A percentile compares a stretch with the other conserved stretches of the same genome.
Conservation (phyloP, 805 yeast genomes). For the Lipomyces japonicus region DNA sequence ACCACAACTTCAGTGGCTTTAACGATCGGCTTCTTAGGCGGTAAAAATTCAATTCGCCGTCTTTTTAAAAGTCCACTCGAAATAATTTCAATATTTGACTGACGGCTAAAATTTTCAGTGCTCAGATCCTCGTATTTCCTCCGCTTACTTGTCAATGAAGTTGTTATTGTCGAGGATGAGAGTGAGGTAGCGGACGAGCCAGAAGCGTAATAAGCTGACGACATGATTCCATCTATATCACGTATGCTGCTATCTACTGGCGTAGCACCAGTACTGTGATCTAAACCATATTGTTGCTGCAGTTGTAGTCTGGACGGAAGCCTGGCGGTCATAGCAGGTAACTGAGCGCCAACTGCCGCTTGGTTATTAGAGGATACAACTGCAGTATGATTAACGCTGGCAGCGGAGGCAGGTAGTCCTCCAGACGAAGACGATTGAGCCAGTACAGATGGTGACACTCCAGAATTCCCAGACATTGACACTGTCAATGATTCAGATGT, state of each 20-base stretch:
- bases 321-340: no score
- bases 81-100: neutral
- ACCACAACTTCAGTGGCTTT: constrained; percentile 36
- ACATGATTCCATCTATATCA: neutral
- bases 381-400: constrained; percentile 11
- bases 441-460: constrained; percentile 5
- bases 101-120: neutral
- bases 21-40: constrained; percentile 27
- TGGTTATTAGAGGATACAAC: no score
- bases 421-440: constrained; percentile 16
- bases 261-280: no score
- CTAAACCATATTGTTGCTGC: no score
- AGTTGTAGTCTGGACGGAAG: no score
- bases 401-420: constrained; percentile 10
- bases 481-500: constrained; percentile 4
- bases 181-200: neutral
- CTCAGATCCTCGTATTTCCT: constrained; percentile 11
- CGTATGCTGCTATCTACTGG: constrained; percentile 1
- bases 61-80: neutral
- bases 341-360: no score
- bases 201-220: neutral
- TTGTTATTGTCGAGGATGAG: neutral
- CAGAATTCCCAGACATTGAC: constrained; percentile 6
- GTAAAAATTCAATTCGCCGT: constrained; percentile 10
- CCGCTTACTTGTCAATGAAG: constrained; percentile 4